phyloP scores from a whole-genome alignment of 2,329 filamentous ascomycete genomes.

The Penicillium digitatum region DNA sequence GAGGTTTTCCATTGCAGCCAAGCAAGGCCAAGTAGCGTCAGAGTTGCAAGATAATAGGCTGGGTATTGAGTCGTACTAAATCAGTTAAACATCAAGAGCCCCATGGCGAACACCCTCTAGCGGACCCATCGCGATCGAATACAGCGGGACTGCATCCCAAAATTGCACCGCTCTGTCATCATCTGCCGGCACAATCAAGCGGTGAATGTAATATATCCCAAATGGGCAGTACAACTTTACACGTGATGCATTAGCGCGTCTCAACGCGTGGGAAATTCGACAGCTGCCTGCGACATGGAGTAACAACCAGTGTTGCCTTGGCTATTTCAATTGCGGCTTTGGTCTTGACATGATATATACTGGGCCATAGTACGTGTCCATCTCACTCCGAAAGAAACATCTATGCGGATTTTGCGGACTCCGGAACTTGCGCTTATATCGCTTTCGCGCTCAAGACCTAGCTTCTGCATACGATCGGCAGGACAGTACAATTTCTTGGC shows the following conservation, averaged over 20 bases:
- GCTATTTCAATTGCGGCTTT: not conserved
- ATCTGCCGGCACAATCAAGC: slow-evolving; percentile 26
- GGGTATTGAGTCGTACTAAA: not conserved
- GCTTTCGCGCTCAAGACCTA: slow-evolving; percentile 15
- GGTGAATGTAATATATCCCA: slow-evolving; percentile 15
- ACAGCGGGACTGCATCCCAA: slow-evolving; percentile 5
- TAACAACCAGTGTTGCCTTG: not conserved
- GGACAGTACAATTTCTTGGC: not conserved
- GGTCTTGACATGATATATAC: slow-evolving; percentile 2
- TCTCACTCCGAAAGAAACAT: not conserved
- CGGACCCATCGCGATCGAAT: slow-evolving; percentile 4
- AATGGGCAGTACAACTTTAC: slow-evolving; percentile 13
- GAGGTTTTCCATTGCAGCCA: slow-evolving; percentile 33
- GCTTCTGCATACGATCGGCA: not conserved
- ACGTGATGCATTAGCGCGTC: slow-evolving; percentile 17
- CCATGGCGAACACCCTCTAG: not conserved
- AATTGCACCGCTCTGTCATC: slow-evolving; percentile 15
- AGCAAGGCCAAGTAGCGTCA: not conserved
- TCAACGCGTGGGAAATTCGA: slow-evolving; percentile 1
- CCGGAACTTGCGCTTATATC: slow-evolving; percentile 12
- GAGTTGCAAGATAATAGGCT: not conserved
- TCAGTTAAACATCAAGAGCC: not conserved
- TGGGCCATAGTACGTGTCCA: not conserved
- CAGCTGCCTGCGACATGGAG: slow-evolving; percentile 1
- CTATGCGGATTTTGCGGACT: slow-evolving; percentile 18